Conservation (phyloP, 805 yeast genomes). For the Ogataea zsoltii region DNA sequence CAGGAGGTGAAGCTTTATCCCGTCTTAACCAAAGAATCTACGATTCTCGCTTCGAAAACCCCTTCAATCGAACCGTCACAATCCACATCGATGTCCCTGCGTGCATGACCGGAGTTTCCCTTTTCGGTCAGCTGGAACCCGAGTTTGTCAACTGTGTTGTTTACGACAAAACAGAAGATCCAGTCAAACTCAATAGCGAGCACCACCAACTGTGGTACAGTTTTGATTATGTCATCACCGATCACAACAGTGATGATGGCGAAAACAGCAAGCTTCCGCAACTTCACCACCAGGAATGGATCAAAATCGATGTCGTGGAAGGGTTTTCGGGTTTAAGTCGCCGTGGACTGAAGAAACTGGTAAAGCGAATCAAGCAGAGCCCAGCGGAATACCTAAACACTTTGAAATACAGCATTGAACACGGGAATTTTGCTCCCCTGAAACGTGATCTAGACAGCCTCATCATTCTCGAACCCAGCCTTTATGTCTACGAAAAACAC, state of each 20-base stretch:
- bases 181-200: constrained; percentile 30
- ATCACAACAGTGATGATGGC: constrained; percentile 27
- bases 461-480: constrained; percentile 14
- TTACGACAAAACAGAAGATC: constrained; percentile 79
- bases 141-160: constrained; percentile 26
- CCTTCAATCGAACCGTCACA: constrained; percentile 23
- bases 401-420: constrained; percentile 7
- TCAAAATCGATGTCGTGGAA: constrained; percentile 37
- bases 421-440: constrained; percentile 14
- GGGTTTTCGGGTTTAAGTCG: constrained; percentile 45
- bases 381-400: constrained; percentile 9
- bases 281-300: constrained; percentile 43
- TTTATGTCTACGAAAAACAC: constrained; percentile 23
- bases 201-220: constrained; percentile 40
- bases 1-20: constrained; percentile 79
- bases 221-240: constrained; percentile 54
- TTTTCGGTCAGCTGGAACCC: constrained; percentile 63
- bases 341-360: neutral
- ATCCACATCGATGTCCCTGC: constrained; percentile 79
- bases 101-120: constrained; percentile 85
- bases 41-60: constrained; percentile 2
- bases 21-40: constrained; percentile 43
- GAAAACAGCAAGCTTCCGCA: constrained; percentile 22
- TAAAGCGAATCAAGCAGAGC: constrained; percentile 3
- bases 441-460: constrained; percentile 5